A percentile compares a stretch with the other conserved stretches of the same genome.
phyloP scores from a whole-genome alignment of 768 basidiomycete species.

The Russula abietina region DNA sequence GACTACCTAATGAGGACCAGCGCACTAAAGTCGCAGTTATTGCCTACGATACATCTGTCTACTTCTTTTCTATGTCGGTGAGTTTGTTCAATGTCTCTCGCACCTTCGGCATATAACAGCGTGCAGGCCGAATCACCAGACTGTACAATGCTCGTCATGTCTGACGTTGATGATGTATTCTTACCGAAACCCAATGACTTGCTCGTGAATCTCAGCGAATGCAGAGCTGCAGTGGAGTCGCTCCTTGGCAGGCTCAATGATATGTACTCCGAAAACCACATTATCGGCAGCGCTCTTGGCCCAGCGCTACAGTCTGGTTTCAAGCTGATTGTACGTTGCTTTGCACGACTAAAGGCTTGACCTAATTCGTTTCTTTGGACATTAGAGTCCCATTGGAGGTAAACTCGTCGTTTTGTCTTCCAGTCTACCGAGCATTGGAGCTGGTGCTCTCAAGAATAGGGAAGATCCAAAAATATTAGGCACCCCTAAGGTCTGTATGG shows the following conservation, averaged over 20 bases:
- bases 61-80: slow-evolving; percentile 94
- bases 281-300: slow-evolving; percentile 89
- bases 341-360: background rate
- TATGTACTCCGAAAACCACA: slow-evolving; percentile 97
- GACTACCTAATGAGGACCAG: slow-evolving; percentile 90
- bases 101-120: background rate
- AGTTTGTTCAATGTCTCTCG: slow-evolving; percentile 29
- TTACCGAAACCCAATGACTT: slow-evolving; percentile 93
- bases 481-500: slow-evolving; percentile 67
- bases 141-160: slow-evolving; percentile 93
- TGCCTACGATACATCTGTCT: slow-evolving; percentile 85
- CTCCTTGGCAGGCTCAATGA: slow-evolving; percentile 82
- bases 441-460: slow-evolving; percentile 89
- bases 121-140: slow-evolving; percentile 62
- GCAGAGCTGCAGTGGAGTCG: slow-evolving; percentile 69
- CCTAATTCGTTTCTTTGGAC: slow-evolving; percentile 12
- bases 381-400: slow-evolving; percentile 88
- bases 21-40: slow-evolving; percentile 91
- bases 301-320: slow-evolving; percentile 94
- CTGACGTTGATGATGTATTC: slow-evolving; percentile 96
- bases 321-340: slow-evolving; percentile 72
- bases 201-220: slow-evolving; percentile 90
- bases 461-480: slow-evolving; percentile 96
- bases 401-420: slow-evolving; percentile 88
- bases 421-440: slow-evolving; percentile 79